These are phyloP conservation scores for Myochromella boudieri DNA, from an alignment of 768 basidiomycete genomes.

Conservation along the genomic window DNA sequence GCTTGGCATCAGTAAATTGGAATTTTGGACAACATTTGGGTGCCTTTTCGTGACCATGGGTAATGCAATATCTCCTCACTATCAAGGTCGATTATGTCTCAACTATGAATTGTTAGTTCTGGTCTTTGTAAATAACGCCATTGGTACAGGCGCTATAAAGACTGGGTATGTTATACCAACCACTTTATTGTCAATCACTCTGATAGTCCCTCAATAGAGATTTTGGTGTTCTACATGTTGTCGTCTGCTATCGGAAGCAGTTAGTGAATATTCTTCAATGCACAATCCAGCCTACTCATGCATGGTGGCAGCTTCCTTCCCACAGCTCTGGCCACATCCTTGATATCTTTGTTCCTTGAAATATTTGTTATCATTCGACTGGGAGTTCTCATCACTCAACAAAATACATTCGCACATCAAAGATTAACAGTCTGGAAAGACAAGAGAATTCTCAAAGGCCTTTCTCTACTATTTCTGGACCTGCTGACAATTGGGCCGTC, in stretches of 20 bases:
- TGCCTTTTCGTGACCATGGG: slow-evolving; percentile 10
- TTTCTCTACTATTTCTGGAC: slow-evolving; percentile 14
- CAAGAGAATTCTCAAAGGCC: slow-evolving; percentile 6
- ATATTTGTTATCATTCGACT: slow-evolving; percentile 10
- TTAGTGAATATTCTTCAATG: neutral
- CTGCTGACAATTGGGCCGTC: slow-evolving; percentile 14
- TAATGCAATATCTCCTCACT: neutral
- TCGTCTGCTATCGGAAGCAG: slow-evolving; percentile 17
- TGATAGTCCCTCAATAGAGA: neutral
- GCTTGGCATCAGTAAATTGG: slow-evolving; percentile 11
- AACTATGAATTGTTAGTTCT: slow-evolving; percentile 6
- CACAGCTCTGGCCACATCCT: slow-evolving; percentile 14
- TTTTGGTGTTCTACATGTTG: neutral
- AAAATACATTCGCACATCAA: slow-evolving; percentile 4
- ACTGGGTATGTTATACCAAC: neutral
- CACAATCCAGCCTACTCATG: no score
- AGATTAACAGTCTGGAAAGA: slow-evolving; percentile 3
- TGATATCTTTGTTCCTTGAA: slow-evolving; percentile 8
- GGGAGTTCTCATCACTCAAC: slow-evolving; percentile 1
- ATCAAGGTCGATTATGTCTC: neutral
- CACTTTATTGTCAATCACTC: neutral
- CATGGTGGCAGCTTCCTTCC: slow-evolving; percentile 14
- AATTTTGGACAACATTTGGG: slow-evolving; percentile 6
- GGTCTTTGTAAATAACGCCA: slow-evolving; percentile 13
- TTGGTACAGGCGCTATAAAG: slow-evolving; percentile 12